A percentile compares a stretch with the other conserved stretches of the same genome.
Conservation (phyloP, 192 early-diverging fungal species). For the Backusella sp. region DNA sequence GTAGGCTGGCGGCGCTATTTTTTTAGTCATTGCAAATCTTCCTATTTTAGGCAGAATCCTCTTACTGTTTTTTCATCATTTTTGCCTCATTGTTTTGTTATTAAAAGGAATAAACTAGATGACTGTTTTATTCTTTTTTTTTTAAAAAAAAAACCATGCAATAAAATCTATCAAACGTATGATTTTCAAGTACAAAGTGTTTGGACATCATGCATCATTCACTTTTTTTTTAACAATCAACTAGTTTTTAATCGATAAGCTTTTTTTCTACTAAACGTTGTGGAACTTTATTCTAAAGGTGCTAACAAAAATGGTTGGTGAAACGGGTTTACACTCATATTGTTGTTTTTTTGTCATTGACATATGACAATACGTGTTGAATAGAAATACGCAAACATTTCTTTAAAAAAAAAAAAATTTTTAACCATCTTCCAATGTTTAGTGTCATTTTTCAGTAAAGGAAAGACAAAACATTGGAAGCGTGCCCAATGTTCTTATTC, state of each 20-base stretch:
- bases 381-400: background rate
- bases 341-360: background rate
- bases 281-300: background rate
- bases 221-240: background rate
- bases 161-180: background rate
- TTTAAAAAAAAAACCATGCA: background rate
- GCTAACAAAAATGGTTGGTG: background rate
- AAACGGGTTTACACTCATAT: background rate
- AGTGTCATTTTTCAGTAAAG: background rate
- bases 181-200: background rate
- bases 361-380: background rate
- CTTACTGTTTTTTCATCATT: background rate
- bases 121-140: background rate
- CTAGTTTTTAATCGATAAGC: background rate
- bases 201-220: background rate
- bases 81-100: background rate
- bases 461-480: background rate
- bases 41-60: background rate
- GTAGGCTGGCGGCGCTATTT: background rate
- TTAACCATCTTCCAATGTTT: background rate
- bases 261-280: background rate
- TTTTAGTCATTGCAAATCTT: background rate
- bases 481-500: background rate
- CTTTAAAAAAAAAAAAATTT: background rate
- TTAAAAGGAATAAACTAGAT: background rate